Percentiles rank a stretch among this genome's conserved stretches.
These are phyloP conservation scores for Pseudopithomyces chartarum DNA, from an alignment of 2,329 filamentous ascomycete genomes.

Conservation along the genomic window DNA sequence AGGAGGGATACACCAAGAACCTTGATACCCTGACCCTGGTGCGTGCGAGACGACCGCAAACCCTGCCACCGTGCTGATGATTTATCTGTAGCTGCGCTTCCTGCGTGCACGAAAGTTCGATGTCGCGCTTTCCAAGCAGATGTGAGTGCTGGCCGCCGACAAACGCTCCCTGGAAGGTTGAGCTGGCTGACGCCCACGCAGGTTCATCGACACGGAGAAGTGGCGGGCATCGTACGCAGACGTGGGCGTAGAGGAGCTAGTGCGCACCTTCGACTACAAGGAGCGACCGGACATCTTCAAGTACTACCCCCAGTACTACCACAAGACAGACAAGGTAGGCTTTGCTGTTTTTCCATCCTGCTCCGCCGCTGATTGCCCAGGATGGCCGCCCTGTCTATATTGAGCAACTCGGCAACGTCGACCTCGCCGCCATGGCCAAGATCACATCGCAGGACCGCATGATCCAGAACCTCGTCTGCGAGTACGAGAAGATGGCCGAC, in stretches of 20 bases:
- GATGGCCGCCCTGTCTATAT: constrained; percentile 98
- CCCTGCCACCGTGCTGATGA: constrained; percentile 25
- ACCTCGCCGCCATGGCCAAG: constrained; percentile 87
- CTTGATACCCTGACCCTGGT: constrained; percentile 93
- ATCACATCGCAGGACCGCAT: constrained; percentile 93
- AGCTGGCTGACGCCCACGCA: constrained; percentile 49
- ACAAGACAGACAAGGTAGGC: constrained; percentile 83
- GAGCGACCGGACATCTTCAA: constrained; percentile 84
- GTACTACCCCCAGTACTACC: constrained; percentile 98
- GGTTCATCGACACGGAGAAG: constrained; percentile 88
- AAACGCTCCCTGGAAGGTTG: not conserved
- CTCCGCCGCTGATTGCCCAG: constrained; percentile 52
- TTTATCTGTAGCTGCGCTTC: constrained; percentile 72
- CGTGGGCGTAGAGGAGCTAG: constrained; percentile 72
- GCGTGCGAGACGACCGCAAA: constrained; percentile 37
- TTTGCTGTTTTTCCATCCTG: not conserved
- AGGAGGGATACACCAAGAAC: constrained; percentile 78
- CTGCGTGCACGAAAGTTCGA: constrained; percentile 95
- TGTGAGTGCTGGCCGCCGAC: constrained; percentile 65
- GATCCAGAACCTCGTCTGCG: constrained; percentile 92
- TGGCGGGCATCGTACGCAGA: constrained; percentile 84
- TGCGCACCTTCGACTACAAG: constrained; percentile 81
- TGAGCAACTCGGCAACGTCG: constrained; percentile 91
- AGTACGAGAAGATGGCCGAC: constrained; percentile 96
- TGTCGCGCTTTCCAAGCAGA: constrained; percentile 79